Percentiles rank a stretch among this genome's conserved stretches.
Evolutionary conservation across 345 rosid genomes (phyloP).

Genomic region (Melaleuca alternifolia): DNA sequence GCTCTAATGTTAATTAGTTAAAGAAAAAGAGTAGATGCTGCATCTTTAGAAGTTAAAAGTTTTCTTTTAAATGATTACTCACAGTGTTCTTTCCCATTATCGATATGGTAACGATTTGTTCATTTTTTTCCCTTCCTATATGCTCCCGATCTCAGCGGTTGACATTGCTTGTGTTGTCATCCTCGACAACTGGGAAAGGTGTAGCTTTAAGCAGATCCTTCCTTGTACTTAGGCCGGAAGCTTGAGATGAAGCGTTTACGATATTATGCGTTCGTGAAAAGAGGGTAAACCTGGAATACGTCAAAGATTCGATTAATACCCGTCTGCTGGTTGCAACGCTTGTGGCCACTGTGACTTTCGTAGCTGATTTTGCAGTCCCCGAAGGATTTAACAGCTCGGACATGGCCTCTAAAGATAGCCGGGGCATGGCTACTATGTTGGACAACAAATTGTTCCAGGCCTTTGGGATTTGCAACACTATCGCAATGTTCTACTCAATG

Average conservation of each 20-base stretch:
- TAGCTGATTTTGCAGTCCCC: not conserved
- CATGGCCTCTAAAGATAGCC: rapidly evolving
- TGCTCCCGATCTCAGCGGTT: not conserved
- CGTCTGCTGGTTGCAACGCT: not conserved
- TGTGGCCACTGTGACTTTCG: not conserved
- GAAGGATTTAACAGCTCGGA: not conserved
- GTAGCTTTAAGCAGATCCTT: rapidly evolving
- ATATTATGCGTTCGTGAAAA: rapidly evolving
- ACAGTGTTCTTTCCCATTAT: not conserved
- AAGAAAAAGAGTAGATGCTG: not conserved
- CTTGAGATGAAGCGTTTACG: not conserved
- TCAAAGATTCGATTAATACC: not conserved
- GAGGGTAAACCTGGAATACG: rapidly evolving
- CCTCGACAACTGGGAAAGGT: rapidly evolving
- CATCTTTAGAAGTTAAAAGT: not conserved
- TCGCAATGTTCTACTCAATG: not conserved
- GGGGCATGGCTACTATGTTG: not conserved
- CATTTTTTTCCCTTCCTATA: rapidly evolving
- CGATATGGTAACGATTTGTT: not conserved
- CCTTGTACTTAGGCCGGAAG: not conserved
- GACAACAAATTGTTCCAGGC: not conserved
- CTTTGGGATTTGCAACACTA: not conserved
- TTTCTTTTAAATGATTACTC: no score
- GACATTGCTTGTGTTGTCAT: rapidly evolving
- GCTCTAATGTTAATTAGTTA: not conserved